Evolutionary conservation across 2,329 filamentous ascomycete genomes (phyloP), one percentile per base, ranked within the genome.

Genomic region (Pseudopithomyces chartarum): DNA sequence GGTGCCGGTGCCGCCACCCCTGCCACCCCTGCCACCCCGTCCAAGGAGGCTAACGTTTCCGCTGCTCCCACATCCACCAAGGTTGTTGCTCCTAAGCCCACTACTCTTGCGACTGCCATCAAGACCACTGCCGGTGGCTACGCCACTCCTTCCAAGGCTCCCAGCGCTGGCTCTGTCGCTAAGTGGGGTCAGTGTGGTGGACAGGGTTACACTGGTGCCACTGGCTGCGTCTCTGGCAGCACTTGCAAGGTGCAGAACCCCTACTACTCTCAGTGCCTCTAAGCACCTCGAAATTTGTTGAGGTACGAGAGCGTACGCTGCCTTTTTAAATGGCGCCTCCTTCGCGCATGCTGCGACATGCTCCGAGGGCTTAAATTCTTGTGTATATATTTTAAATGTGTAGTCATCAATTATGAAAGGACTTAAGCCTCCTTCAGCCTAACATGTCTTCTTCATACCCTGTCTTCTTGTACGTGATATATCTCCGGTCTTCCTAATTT

Each of bases 221-320:
- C 73, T 3, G 52, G 58, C 12, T 82, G 80, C 52, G 74, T 69
- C 6, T 55, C 68, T 26, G 80, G 80, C 29, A 59, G 57, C 22
- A 69, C 68, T 7, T 82, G 80, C 70, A 68, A 68, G 33, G 63
- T 66, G 22, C 64, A 63, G 54, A 82, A 82, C 70, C 65, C 73
- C 7, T 82, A 77, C 65, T 82, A 82, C 73, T 77, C 64, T 26
- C 80, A 82, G 73, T 82, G 81, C 66, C 51, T 71, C 29, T 71
- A 57, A 68, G 38, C 51, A 29, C 34, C 13, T 6, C 11, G 34
- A 17, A 4, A 32, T 20, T 36, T 15, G n/a, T 11, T n/a, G 43
- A 46, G 36, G 39, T 34, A 29, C 13, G 29, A 17, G 22, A 39
- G 6, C 20, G 32, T 8, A 11, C 13, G 17, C 42, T 40, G 34